These are phyloP conservation scores for Mycena citricolor DNA, from an alignment of 1,284 basidiomycete species.

Conservation along the genomic window DNA sequence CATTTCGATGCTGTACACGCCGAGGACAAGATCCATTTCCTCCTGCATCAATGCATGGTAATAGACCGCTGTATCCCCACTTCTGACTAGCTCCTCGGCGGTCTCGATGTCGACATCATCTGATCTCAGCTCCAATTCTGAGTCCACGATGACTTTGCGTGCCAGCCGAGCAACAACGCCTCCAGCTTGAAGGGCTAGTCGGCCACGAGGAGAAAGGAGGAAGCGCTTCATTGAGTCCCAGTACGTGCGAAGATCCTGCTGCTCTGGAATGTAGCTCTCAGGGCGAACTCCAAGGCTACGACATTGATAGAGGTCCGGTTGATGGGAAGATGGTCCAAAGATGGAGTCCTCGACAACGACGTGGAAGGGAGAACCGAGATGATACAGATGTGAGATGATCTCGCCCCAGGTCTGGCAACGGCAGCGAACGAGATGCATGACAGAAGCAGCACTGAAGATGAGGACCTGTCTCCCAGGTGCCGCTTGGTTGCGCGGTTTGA, in stretches of 20 bases:
- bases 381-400: slow-evolving; percentile 4
- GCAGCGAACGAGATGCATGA: slow-evolving; percentile 2
- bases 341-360: neutral
- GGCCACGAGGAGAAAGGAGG: slow-evolving; percentile 12
- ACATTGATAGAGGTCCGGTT: neutral
- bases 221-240: slow-evolving; percentile 4
- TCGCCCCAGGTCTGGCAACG: slow-evolving; percentile 1
- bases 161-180: slow-evolving; percentile 17
- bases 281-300: neutral
- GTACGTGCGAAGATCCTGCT: slow-evolving; percentile 13
- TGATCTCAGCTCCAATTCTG: slow-evolving; percentile 1
- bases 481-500: slow-evolving; percentile 3
- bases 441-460: slow-evolving; percentile 5
- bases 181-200: slow-evolving; percentile 9
- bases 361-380: slow-evolving; percentile 1
- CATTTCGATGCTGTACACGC: slow-evolving; percentile 14
- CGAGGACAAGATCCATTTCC: slow-evolving; percentile 12
- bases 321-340: slow-evolving; percentile 3
- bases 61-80: slow-evolving; percentile 3
- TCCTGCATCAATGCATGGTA: slow-evolving; percentile 8
- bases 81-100: slow-evolving; percentile 1
- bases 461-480: too few species aligned
- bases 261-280: slow-evolving; percentile 7
- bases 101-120: slow-evolving; percentile 8
- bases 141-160: slow-evolving; percentile 6